Base-by-base conservation (phyloP, 2,329 filamentous ascomycete genomes). In the Apiospora koreana region DNA sequence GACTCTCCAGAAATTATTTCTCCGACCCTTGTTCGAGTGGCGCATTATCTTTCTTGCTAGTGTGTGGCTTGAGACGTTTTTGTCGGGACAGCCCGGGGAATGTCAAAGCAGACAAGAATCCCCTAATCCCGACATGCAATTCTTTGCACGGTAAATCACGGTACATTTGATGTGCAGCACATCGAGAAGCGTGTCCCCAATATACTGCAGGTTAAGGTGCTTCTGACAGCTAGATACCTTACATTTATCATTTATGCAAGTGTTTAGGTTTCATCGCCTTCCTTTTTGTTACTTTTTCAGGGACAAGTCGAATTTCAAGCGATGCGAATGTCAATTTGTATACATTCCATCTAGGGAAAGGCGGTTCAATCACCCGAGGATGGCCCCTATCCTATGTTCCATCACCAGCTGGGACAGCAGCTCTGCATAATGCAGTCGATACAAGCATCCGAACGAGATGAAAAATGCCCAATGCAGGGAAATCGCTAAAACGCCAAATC, bases 1-100 rank as follows among this genome's bases (percentile, higher is more conserved):
- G 54, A 62, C 54, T 62, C 28, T 62, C 54, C 31, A 38, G 31
- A 62, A 62, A 62, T 62, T 62, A 62, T 62, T 62, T 62, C 54
- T 62, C 54, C 54, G 54, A 62, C 31, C 54, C 54, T 38, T 62
- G 54, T 62, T 14, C 54, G 9, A 38, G 54, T 62, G 54, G 54
- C 54, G 54, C 54, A 38, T n/a, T 38, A 31, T n/a, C 28, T 21
- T 38, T 35, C 18, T 58, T 62, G 43, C 43, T 62, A 58, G 50
- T 28, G 54, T 62, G 54, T 62, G 54, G 54, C 54, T 62, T 31
- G 31, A 62, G 54, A 28, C 31, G 18, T 6, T 46, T 45, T n/a
- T 18, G 38, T 65, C 62, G 62, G 62, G 21, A 42, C 38, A 65
- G 41, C 25, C 50, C 25, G 50, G 28, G 41, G 12, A 10, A 43